Percentiles rank a stretch among this genome's conserved stretches.
These are phyloP conservation scores for Melocanna baccifera DNA, from an alignment of 176 grass and related monocot genomes.

Conservation along the genomic window DNA sequence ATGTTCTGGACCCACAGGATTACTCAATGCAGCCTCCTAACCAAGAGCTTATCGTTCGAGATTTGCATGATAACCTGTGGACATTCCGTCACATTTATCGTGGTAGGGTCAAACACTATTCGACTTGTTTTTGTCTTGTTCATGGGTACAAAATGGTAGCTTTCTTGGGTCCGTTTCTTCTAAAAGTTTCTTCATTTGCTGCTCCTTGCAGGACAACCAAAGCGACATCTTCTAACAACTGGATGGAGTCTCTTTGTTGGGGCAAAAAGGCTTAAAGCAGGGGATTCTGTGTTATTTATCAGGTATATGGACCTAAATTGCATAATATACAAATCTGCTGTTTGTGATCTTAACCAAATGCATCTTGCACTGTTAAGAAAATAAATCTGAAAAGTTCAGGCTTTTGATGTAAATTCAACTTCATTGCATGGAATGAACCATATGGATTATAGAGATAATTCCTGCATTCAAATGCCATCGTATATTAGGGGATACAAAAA, in stretches of 20 bases:
- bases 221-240: conserved; percentile 96
- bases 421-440: background rate
- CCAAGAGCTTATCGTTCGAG: conserved; percentile 88
- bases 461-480: background rate
- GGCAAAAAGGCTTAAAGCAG: conserved; percentile 86
- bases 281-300: conserved; percentile 96
- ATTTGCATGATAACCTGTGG: conserved; percentile 96
- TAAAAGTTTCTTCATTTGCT: conserved; percentile 12
- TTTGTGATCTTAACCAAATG: background rate
- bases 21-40: conserved; percentile 94
- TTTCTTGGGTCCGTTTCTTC: background rate
- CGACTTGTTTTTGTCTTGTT: conserved; percentile 12
- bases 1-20: conserved; percentile 55
- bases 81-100: conserved; percentile 99
- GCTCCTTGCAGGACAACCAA: conserved; percentile 75
- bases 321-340: background rate
- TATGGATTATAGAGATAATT: background rate
- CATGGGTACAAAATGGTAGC: background rate
- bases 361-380: background rate
- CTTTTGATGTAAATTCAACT: background rate
- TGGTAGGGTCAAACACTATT: conserved; percentile 59
- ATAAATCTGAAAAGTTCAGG: background rate
- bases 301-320: conserved; percentile 47
- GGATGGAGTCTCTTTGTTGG: conserved; percentile 99
- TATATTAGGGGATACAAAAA: background rate